These are phyloP conservation scores for Trypanosoma theileri DNA, from an alignment of 208 protist species.

Conservation along the genomic window DNA sequence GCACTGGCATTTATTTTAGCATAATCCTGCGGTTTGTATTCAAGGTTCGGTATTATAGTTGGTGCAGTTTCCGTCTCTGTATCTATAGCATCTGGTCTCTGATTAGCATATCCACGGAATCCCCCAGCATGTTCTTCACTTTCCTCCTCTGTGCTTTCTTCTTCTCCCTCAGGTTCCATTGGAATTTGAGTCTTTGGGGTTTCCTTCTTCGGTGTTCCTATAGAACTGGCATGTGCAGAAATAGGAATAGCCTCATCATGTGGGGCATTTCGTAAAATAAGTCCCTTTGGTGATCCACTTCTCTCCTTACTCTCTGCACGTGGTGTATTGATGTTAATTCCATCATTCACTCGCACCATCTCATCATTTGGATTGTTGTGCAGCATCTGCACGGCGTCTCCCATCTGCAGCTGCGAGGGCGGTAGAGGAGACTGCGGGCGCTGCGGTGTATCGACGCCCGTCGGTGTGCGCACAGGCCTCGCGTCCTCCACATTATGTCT, in stretches of 20 bases:
- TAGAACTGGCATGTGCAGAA: slow-evolving; percentile 16
- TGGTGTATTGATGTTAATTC: slow-evolving; percentile 61
- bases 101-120: slow-evolving; percentile 54
- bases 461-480: slow-evolving; percentile 39
- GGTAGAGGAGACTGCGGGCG: not conserved
- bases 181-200: not conserved
- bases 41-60: slow-evolving; percentile 33
- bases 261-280: slow-evolving; percentile 53
- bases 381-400: slow-evolving; percentile 25
- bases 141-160: slow-evolving; percentile 30
- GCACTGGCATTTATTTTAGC: slow-evolving; percentile 79
- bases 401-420: not conserved
- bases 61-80: slow-evolving; percentile 30
- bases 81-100: slow-evolving; percentile 62
- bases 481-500: slow-evolving; percentile 39
- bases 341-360: slow-evolving; percentile 58
- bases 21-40: slow-evolving; percentile 91
- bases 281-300: not conserved
- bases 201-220: slow-evolving; percentile 15
- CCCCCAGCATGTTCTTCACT: slow-evolving; percentile 35
- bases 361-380: slow-evolving; percentile 91
- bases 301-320: not conserved
- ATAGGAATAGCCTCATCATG: slow-evolving; percentile 69
- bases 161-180: slow-evolving; percentile 25
- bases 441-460: not conserved